Conservation (phyloP, 2,329 filamentous ascomycete species). For the Lithohypha guttulata region DNA sequence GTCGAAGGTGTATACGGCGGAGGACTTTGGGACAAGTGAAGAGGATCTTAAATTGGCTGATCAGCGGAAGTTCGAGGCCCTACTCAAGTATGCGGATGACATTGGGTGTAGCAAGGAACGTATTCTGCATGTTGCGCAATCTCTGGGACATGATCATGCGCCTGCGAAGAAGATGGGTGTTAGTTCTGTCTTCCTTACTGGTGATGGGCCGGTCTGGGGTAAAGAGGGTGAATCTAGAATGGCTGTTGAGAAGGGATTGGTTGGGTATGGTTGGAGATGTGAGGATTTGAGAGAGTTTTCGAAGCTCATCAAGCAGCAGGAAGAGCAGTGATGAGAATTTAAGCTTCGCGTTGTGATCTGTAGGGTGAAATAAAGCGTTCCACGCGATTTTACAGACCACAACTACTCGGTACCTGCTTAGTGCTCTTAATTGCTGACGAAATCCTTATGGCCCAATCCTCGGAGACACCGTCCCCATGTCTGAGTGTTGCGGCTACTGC, state of each 20-base stretch:
- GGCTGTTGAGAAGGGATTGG: slow-evolving; percentile 19
- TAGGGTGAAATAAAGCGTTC: no score
- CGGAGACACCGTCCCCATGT: no score
- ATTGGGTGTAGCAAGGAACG: slow-evolving; percentile 47
- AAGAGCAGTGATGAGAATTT: no score
- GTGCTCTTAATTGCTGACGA: no score
- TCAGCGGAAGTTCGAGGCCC: slow-evolving; percentile 19
- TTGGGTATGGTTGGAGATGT: slow-evolving; percentile 20
- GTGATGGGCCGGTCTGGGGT: slow-evolving; percentile 20
- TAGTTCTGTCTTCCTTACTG: slow-evolving; percentile 45
- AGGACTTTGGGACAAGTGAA: slow-evolving; percentile 56
- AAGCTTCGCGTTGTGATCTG: no score
- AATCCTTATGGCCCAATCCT: no score
- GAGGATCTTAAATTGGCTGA: slow-evolving; percentile 35
- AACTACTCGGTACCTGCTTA: no score
- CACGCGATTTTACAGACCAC: no score
- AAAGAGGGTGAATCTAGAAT: slow-evolving; percentile 20
- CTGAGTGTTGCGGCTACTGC: no score
- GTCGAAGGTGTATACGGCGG: slow-evolving; percentile 45
- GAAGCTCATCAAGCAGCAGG: not conserved
- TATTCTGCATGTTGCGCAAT: slow-evolving; percentile 59
- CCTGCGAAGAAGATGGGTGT: slow-evolving; percentile 52
- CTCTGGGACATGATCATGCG: slow-evolving; percentile 55
- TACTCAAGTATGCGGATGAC: slow-evolving; percentile 44
- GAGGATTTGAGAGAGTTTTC: slow-evolving; percentile 13